Base-by-base conservation (phyloP, 345 rosid species). In the Ceriops decandra region DNA sequence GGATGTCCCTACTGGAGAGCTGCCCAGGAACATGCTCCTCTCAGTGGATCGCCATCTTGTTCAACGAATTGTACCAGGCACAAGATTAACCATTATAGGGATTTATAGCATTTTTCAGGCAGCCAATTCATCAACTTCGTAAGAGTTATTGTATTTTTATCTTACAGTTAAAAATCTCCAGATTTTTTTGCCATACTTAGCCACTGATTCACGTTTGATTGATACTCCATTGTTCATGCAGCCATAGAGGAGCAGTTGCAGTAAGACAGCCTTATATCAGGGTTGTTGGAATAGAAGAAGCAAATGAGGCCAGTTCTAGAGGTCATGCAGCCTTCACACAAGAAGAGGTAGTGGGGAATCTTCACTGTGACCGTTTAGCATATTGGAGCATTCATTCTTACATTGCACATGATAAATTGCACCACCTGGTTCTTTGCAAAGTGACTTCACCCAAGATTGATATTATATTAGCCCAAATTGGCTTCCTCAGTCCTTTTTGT, bases 1-100 rank as follows among this genome's bases (percentile, higher is more conserved):
- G 97, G 97, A 93, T 85, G 97, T 93, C 33, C 98, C 98, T 52
- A 91, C 98, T 52, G 96, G 98, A 36, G 98, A 93, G 87, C 97
- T 93, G 73, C 98, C 98, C n/a, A 85, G 98, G 70, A 93, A 93
- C 70, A 89, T 89, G 88, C 91, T 93, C 71, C 90, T 93, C 51
- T 93, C 97, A 1, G 84, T 89, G 78, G 98, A 93, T 82, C 85
- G 98, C 20, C 84, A 85, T 80, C 91, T 89, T 76, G 97, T 91
- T 66, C 96, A 93, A 75, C 80, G 86, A 38, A 85, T 91, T 72
- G 98, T 93, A 46, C 98, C 97, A 66, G 97, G 97, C 68, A 86
- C 93, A 17, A 86, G 98, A 79, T 76, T 93, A 86, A 93, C 91
- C 61, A 79, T 93, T 66, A 78, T 93, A 85, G 98, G 98, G 62